Evolutionary conservation across 1,139 yeast species (phyloP).

Genomic region (Pichia kudriavzevii): DNA sequence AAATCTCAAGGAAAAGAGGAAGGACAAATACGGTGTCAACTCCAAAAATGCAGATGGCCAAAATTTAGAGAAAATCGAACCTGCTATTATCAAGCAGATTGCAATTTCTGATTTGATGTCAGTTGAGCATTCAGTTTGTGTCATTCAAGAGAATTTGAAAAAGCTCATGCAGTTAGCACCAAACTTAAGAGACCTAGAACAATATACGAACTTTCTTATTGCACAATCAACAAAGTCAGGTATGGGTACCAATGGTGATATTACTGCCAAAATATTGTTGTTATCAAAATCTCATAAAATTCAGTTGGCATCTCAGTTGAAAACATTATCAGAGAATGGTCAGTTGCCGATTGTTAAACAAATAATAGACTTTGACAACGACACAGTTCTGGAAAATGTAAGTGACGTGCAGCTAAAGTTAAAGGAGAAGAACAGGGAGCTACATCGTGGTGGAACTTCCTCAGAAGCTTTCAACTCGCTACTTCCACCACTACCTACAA

Average conservation of each 20-base stretch:
- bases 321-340: slow-evolving; percentile 43
- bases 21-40: too few species aligned
- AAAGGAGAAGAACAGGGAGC: slow-evolving; percentile 7
- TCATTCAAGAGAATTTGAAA: slow-evolving; percentile 13
- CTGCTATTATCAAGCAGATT: too few species aligned
- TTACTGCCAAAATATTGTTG: slow-evolving; percentile 36
- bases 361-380: slow-evolving; percentile 26
- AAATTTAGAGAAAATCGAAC: not conserved
- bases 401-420: slow-evolving; percentile 15
- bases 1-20: not conserved
- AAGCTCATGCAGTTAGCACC: slow-evolving; percentile 13
- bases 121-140: slow-evolving; percentile 13
- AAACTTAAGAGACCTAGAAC: slow-evolving; percentile 7
- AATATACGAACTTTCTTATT: slow-evolving; percentile 34
- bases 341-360: slow-evolving; percentile 32
- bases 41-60: too few species aligned
- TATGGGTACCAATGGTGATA: slow-evolving; percentile 5
- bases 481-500: slow-evolving; percentile 61
- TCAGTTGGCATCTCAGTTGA: slow-evolving; percentile 52
- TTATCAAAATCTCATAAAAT: slow-evolving; percentile 47
- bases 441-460: slow-evolving; percentile 29
- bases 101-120: slow-evolving; percentile 32
- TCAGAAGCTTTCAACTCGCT: slow-evolving; percentile 1
- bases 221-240: slow-evolving; percentile 45
- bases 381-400: slow-evolving; percentile 18